Percentiles rank a stretch among this genome's conserved stretches.
phyloP scores from a whole-genome alignment of 176 grass and related monocot genomes.

The Eremochloa ophiuroides region DNA sequence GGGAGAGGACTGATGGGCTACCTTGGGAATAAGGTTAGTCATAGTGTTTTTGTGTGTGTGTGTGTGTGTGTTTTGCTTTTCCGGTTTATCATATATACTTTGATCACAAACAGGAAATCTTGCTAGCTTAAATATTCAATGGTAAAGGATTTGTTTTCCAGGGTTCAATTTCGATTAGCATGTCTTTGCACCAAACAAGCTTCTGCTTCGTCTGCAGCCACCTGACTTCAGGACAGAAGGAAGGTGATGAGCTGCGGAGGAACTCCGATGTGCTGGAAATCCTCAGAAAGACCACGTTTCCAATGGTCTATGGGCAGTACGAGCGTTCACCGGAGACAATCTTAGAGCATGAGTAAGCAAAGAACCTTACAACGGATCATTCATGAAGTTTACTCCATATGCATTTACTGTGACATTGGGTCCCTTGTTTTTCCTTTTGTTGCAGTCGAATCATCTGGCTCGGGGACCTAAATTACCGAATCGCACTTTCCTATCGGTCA shows the following conservation, averaged over 20 bases:
- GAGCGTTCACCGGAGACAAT: slow-evolving; percentile 90
- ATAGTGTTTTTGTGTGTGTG: neutral
- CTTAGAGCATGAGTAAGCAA: slow-evolving; percentile 89
- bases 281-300: slow-evolving; percentile 86
- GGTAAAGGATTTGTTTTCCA: slow-evolving; percentile 53
- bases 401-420: slow-evolving; percentile 21
- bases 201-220: slow-evolving; percentile 99
- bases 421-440: slow-evolving; percentile 22
- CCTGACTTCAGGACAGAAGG: slow-evolving; percentile 97
- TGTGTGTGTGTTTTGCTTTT: neutral
- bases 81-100: neutral
- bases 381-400: slow-evolving; percentile 16
- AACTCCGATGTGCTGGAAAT: slow-evolving; percentile 96
- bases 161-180: slow-evolving; percentile 99
- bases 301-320: slow-evolving; percentile 67
- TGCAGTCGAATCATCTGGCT: slow-evolving; percentile 95
- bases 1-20: slow-evolving; percentile 98
- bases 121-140: slow-evolving; percentile 42
- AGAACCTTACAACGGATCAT: neutral
- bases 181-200: slow-evolving; percentile 99
- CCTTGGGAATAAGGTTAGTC: slow-evolving; percentile 89
- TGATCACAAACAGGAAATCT: slow-evolving; percentile 21
- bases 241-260: slow-evolving; percentile 80
- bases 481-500: slow-evolving; percentile 89
- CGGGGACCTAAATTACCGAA: slow-evolving; percentile 97